Base-by-base conservation (phyloP, 2,329 filamentous ascomycete genomes). In the Paramyrothecium sp. region DNA sequence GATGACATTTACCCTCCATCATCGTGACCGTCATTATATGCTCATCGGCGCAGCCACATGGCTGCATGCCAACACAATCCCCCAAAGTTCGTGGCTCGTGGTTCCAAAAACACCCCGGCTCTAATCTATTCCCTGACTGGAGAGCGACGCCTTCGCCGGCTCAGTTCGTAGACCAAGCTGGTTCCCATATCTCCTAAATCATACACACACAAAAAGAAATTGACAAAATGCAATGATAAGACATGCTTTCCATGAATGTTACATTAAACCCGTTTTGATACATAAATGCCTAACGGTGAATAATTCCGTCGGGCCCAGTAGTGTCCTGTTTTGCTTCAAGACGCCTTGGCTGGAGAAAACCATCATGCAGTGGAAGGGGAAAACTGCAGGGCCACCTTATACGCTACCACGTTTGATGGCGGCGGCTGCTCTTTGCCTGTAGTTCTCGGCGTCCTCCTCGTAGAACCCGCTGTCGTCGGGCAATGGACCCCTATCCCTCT, bases 391-490 rank as follows among this genome's bases (percentile, higher is more conserved):
- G 10, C 26, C 26, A 30, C 47, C 33, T 53, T 26, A 53, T 13
- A 53, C 51, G 30, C 51, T 53, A 17, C 33, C 51, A 11, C 51
- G 21, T 16, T 41, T 52, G 34, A 60, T 59, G 26, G 58, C 56
- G 17, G 50, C n/a, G 11, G 21, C 33, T 13, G 13, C 33, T 13
- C 30, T 23, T 19, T 53, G 51, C n/a, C 51, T 41, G 16, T 34
- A 20, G 26, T 17, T 41, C 16, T 53, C 51, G n/a, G 33, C 8
- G 26, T 53, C 51, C 11, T 53, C 51, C 12, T 53, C 51, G 30
- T 53, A 53, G n/a, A 38, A n/a, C 3, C 26, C 26, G 51, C 30
- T 41, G 26, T 53, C 51, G 22, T 53, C 51, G 49, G 21, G 11
- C 13, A 41, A 22, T 22, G 51, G 17, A 20, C 13, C n/a, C 19